Evolutionary conservation across 2,329 filamentous ascomycete genomes (phyloP).

Genomic region (Alternaria triticimaculans): DNA sequence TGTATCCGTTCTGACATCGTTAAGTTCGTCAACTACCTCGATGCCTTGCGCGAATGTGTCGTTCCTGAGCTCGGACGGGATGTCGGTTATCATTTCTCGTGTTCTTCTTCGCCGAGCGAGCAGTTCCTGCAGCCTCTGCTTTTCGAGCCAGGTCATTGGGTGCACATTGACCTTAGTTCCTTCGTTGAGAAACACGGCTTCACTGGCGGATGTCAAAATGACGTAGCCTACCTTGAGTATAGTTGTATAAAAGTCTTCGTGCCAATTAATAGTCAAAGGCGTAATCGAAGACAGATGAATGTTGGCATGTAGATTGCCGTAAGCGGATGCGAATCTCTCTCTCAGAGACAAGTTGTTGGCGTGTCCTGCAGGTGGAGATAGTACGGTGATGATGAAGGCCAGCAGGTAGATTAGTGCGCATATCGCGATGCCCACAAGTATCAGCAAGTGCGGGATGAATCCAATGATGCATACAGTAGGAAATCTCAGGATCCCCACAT

Average conservation of each 20-base stretch:
- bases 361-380: conserved; percentile 65
- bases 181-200: conserved; percentile 95
- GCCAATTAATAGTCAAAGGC: conserved; percentile 76
- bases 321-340: conserved; percentile 73
- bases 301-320: conserved; percentile 91
- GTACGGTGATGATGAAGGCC: conserved; percentile 76
- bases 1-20: conserved; percentile 40
- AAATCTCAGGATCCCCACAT: conserved; percentile 78
- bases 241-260: conserved; percentile 96
- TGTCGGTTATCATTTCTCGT: conserved; percentile 42
- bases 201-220: conserved; percentile 89
- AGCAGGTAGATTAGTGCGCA: conserved; percentile 80
- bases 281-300: conserved; percentile 73
- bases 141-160: conserved; percentile 87
- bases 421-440: conserved; percentile 76
- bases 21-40: conserved; percentile 43
- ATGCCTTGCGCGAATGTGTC: conserved; percentile 48
- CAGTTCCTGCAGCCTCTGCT: conserved; percentile 80
- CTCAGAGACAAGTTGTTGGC: conserved; percentile 54
- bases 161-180: conserved; percentile 77
- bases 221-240: conserved; percentile 86
- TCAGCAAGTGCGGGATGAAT: conserved; percentile 91
- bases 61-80: conserved; percentile 53
- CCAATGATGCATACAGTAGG: conserved; percentile 95
- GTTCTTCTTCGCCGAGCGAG: conserved; percentile 58